Evolutionary conservation across 1,284 basidiomycete species (phyloP).

Genomic region (Ustilago cynodontis): DNA sequence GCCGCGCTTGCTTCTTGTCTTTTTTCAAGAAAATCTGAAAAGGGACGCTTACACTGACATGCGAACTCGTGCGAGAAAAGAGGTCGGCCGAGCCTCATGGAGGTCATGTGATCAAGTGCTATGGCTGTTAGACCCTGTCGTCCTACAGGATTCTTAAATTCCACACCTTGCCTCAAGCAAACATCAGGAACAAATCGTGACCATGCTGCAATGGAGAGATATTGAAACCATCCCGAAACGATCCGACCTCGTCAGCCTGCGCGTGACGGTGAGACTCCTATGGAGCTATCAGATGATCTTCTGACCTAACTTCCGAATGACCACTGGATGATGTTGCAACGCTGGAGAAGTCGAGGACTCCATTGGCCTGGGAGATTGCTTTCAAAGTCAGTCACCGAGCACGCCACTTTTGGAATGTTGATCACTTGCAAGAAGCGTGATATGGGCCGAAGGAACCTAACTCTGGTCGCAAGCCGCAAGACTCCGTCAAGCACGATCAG

Average conservation of each 20-base stretch:
- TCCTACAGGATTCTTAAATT: neutral
- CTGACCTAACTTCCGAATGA: neutral
- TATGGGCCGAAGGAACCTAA: neutral
- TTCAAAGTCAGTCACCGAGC: conserved; percentile 10
- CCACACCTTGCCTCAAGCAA: neutral
- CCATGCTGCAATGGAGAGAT: neutral
- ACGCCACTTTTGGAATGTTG: conserved; percentile 8
- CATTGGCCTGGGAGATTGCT: neutral
- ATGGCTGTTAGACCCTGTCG: neutral
- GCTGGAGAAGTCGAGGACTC: neutral
- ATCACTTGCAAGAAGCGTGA: conserved; percentile 24
- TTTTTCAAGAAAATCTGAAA: neutral
- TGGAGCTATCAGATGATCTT: neutral
- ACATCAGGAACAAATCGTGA: neutral
- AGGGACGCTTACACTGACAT: neutral
- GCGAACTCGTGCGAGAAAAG: neutral
- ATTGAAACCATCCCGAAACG: neutral
- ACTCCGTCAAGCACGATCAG: too few species aligned
- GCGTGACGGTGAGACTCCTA: neutral
- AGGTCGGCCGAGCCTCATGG: neutral
- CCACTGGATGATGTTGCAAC: neutral
- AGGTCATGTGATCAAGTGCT: too few species aligned
- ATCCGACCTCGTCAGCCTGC: neutral
- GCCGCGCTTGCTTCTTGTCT: neutral
- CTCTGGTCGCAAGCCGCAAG: too few species aligned